phyloP scores from a whole-genome alignment of 208 protist genomes.

The Herpetomonas muscarum region DNA sequence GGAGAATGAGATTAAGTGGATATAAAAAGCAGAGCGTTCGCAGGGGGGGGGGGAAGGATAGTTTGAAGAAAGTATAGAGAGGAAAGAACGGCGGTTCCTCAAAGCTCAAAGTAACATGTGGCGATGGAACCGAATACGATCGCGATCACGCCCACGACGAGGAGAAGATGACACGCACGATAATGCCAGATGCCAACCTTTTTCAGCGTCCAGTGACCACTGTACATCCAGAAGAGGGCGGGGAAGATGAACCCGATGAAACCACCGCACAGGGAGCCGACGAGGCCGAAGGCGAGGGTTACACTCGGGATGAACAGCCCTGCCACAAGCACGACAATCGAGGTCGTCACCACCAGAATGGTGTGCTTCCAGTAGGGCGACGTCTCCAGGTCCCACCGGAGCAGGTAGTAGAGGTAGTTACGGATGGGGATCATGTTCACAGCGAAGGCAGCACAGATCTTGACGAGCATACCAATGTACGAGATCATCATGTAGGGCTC shows the following conservation, averaged over 20 bases:
- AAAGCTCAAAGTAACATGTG: conserved; percentile 37
- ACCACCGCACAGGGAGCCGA: conserved; percentile 69
- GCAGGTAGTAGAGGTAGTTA: conserved; percentile 28
- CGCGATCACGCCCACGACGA: conserved; percentile 54
- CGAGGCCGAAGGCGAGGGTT: conserved; percentile 47
- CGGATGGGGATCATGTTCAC: conserved; percentile 42
- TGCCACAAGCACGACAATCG: conserved; percentile 16
- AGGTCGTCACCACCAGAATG: conserved; percentile 16
- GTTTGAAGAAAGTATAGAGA: too few relatives aligned
- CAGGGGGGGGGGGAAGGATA: too few relatives aligned
- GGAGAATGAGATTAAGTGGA: too few relatives aligned
- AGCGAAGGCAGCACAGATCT: conserved; percentile 49
- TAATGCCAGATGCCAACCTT: conserved; percentile 45
- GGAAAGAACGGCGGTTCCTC: too few relatives aligned
- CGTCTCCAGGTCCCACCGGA: conserved; percentile 38
- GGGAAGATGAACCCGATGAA: conserved; percentile 75
- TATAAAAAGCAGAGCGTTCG: too few relatives aligned
- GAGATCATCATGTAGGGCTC: conserved; percentile 21
- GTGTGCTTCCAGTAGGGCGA: conserved; percentile 50
- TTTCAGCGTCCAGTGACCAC: conserved; percentile 46
- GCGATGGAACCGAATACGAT: conserved; percentile 62
- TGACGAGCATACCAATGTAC: conserved; percentile 49
- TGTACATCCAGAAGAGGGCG: conserved; percentile 66
- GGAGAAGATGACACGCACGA: conserved; percentile 31
- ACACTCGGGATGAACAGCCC: conserved; percentile 55